These are phyloP conservation scores for Avena sativa DNA, from an alignment of 176 grass and related monocot species.

Conservation along the genomic window DNA sequence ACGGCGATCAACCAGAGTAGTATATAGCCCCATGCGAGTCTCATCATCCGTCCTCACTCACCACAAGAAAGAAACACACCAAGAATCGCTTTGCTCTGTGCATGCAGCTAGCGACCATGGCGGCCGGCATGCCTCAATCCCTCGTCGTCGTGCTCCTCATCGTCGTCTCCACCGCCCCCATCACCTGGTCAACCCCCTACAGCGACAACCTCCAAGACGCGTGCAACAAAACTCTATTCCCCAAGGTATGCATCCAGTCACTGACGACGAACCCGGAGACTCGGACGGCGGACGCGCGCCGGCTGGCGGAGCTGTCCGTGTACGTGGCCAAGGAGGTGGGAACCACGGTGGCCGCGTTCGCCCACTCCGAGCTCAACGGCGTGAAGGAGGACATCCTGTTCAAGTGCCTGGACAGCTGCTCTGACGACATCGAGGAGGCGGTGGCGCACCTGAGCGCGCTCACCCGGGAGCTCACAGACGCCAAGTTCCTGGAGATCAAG, in stretches of 20 bases:
- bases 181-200: background rate
- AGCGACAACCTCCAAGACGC: conserved; percentile 41
- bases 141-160: conserved; percentile 19
- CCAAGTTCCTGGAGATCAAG: conserved; percentile 54
- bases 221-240: conserved; percentile 57
- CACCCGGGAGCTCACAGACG: conserved; percentile 48
- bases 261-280: conserved; percentile 45
- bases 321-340: conserved; percentile 45
- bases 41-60: background rate
- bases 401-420: conserved; percentile 55
- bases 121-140: conserved; percentile 13
- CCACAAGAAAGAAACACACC: background rate
- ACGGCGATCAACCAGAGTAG: background rate
- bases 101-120: conserved; percentile 24
- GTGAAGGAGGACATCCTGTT: conserved; percentile 11
- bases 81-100: background rate
- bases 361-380: conserved; percentile 39
- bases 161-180: background rate
- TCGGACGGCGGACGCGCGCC: conserved; percentile 36
- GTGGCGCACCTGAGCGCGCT: conserved; percentile 59
- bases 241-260: conserved; percentile 39
- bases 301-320: conserved; percentile 54
- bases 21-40: conserved; percentile 24
- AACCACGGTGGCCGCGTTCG: conserved; percentile 44
- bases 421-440: conserved; percentile 55